A percentile compares a stretch with the other conserved stretches of the same genome.
Evolutionary conservation across 441 rosid species (phyloP).

Genomic region (Corymbia citriodora): DNA sequence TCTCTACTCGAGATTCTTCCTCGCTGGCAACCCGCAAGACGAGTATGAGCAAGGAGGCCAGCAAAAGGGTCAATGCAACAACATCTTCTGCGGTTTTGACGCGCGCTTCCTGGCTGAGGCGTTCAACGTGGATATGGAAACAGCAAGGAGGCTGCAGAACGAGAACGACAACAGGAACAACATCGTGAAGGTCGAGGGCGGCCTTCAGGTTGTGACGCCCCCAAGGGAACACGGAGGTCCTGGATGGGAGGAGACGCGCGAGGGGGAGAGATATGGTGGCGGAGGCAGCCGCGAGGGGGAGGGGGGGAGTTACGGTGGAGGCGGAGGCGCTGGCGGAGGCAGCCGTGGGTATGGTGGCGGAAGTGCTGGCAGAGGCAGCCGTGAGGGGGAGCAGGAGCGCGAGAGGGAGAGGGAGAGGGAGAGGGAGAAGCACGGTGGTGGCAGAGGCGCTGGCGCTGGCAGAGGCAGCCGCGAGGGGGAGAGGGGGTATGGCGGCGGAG

Average conservation of each 20-base stretch:
- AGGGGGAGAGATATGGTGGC: neutral
- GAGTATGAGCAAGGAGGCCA: conserved; percentile 17
- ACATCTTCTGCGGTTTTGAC: conserved; percentile 54
- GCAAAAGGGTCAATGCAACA: conserved; percentile 20
- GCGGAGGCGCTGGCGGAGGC: neutral
- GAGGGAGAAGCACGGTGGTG: neutral
- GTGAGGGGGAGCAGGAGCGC: conserved; percentile 10
- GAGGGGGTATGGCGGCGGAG: too few species aligned
- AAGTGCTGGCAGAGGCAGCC: too few species aligned
- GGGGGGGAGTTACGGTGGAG: neutral
- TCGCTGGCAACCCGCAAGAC: conserved; percentile 62
- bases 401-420: conserved; percentile 12
- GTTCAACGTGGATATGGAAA: conserved; percentile 37
- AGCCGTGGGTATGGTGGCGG: too few species aligned
- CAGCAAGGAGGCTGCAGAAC: conserved; percentile 43
- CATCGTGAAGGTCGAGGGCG: conserved; percentile 48
- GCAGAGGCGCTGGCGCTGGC: neutral
- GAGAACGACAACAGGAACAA: conserved; percentile 41
- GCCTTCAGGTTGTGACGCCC: conserved; percentile 46
- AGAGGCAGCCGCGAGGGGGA: too few species aligned
- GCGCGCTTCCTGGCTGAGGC: conserved; percentile 42
- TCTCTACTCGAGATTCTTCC: conserved; percentile 35
- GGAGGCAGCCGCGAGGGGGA: neutral
- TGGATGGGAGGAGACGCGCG: conserved; percentile 15
- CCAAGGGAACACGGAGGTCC: conserved; percentile 6